Percentiles rank a stretch among this genome's conserved stretches.
Evolutionary conservation across 2,329 filamentous ascomycete species (phyloP).

Genomic region (Xylariaceae sp.): DNA sequence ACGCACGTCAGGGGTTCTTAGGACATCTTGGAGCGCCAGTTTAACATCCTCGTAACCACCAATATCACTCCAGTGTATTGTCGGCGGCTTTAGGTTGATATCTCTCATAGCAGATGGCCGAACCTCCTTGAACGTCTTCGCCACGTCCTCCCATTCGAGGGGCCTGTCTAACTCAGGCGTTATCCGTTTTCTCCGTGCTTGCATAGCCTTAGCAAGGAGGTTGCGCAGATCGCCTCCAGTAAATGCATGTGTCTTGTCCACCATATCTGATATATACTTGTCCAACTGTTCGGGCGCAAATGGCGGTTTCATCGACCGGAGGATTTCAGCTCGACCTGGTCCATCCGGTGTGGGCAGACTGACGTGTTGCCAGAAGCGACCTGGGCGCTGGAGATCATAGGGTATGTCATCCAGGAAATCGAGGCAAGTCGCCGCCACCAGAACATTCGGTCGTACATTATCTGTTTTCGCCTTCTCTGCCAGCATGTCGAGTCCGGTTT

Average conservation of each 20-base stretch:
- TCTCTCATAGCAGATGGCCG: constrained; percentile 83
- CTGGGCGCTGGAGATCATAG: constrained; percentile 56
- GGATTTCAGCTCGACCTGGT: constrained; percentile 64
- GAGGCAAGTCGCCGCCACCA: constrained; percentile 70
- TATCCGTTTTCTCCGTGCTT: constrained; percentile 24
- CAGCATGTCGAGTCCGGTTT: constrained; percentile 53
- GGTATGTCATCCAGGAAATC: constrained; percentile 70
- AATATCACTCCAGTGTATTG: constrained; percentile 80
- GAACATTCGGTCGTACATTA: constrained; percentile 48
- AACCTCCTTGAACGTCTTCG: constrained; percentile 61
- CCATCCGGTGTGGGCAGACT: constrained; percentile 73
- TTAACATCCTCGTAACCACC: constrained; percentile 79
- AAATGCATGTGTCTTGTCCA: constrained; percentile 78
- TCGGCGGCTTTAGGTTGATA: constrained; percentile 81
- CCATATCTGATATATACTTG: constrained; percentile 53
- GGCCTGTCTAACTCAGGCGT: constrained; percentile 16
- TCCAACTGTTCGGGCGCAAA: constrained; percentile 46
- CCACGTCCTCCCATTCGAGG: constrained; percentile 48
- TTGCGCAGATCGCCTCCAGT: constrained; percentile 71
- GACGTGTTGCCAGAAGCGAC: constrained; percentile 63
- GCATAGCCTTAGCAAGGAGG: constrained; percentile 51
- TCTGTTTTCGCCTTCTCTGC: constrained; percentile 35
- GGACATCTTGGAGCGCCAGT: constrained; percentile 48
- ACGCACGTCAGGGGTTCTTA: constrained; percentile 34
- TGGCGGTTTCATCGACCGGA: constrained; percentile 53